Evolutionary conservation across 495 filamentous ascomycete species (phyloP), one percentile per base, ranked within the genome.

Genomic region (Aspergillus asperescens): DNA sequence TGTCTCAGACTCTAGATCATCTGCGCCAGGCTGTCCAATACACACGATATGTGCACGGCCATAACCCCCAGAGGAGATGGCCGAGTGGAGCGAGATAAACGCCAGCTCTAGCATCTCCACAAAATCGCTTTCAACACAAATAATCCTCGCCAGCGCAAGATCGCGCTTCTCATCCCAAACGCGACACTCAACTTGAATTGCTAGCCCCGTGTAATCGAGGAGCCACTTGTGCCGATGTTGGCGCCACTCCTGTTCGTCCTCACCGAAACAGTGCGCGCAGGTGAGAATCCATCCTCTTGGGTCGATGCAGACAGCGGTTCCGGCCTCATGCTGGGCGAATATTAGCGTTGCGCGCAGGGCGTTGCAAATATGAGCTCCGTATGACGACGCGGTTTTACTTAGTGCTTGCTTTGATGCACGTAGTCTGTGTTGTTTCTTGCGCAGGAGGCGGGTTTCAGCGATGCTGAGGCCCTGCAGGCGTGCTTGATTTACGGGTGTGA

Each of bases 211-310:
- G 27, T 34, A 16, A 20, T 32, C 28, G 12, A 52, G 49, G 2
- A 43, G 25, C 49, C 49, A 52, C n/a, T 52, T 52, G 8, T 19
- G 16, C 0, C 49, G 49, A 15, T 43, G n/a, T 1, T 6, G 7
- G 1, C 13, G 49, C 49, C 49, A 52, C 31, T 52, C 38, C 1
- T 29, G 16, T 4, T 42, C 38, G 12, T 25, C 10, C 18, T 52
- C 49, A 18, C 49, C 49, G 22, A 52, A 52, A 16, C 49, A 52
- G 39, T 52, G 49, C 1, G 49, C 49, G 27, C 49, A 52, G 27
- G 49, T 52, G 6, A 52, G 16, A 13, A 43, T 13, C 49, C 49
- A 52, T 0, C 49, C 49, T 5, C 5, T 2, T 1, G 38, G 9
- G 39, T 43, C 28, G 13, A 52, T 35, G 28, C 49, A 52, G 7